Evolutionary conservation across 495 filamentous ascomycete species (phyloP).

Genomic region (Podospora tetraspora): DNA sequence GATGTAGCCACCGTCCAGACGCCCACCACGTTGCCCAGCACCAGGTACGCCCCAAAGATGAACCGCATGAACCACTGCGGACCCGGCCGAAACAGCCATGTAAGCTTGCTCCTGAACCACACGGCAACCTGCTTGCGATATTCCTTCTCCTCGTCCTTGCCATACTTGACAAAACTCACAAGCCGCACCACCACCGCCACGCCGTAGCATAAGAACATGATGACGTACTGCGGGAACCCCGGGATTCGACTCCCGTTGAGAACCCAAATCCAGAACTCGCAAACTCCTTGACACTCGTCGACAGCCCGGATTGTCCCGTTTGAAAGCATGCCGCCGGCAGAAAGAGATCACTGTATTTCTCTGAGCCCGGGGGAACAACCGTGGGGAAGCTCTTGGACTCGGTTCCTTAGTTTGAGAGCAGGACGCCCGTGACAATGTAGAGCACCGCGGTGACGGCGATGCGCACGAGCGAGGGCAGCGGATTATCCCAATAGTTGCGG

Average conservation of each 20-base stretch:
- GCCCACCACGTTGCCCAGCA: slow-evolving; percentile 21
- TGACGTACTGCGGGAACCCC: slow-evolving; percentile 28
- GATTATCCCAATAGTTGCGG: slow-evolving; percentile 34
- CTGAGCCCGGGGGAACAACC: slow-evolving; percentile 15
- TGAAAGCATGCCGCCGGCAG: slow-evolving; percentile 34
- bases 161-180: slow-evolving; percentile 21
- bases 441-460: slow-evolving; percentile 23
- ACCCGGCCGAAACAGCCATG: slow-evolving; percentile 3
- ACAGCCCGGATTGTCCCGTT: slow-evolving; percentile 9
- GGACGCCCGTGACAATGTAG: slow-evolving; percentile 26
- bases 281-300: slow-evolving; percentile 8
- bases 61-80: slow-evolving; percentile 17
- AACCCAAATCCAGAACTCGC: slow-evolving; percentile 13
- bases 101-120: slow-evolving; percentile 1
- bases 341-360: slow-evolving; percentile 24
- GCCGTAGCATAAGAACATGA: slow-evolving; percentile 28
- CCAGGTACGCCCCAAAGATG: slow-evolving; percentile 26
- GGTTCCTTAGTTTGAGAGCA: slow-evolving; percentile 29
- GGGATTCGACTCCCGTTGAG: slow-evolving; percentile 23
- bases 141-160: slow-evolving; percentile 16
- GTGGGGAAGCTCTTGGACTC: slow-evolving; percentile 25
- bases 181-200: slow-evolving; percentile 24
- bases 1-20: slow-evolving; percentile 17
- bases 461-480: slow-evolving; percentile 24
- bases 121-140: slow-evolving; percentile 7